Evolutionary conservation across 768 basidiomycete species (phyloP).

Genomic region (Xerocomellus intermedius): DNA sequence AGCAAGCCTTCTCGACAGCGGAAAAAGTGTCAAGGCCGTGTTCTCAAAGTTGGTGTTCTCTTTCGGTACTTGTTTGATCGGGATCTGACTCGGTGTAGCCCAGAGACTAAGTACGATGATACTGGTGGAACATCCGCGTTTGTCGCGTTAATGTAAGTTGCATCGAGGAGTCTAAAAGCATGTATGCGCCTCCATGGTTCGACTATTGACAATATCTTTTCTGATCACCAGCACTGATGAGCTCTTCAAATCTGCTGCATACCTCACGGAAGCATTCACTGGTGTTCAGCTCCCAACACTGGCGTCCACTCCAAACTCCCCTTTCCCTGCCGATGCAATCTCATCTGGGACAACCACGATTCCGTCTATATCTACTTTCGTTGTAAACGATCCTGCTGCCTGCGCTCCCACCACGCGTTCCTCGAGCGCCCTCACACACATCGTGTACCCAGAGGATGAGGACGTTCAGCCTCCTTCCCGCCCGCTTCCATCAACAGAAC

Average conservation of each 20-base stretch:
- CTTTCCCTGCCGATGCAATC: background rate
- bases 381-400: background rate
- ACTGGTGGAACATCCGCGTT: slow-evolving; percentile 69
- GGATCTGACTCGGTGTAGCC: slow-evolving; percentile 34
- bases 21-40: slow-evolving; percentile 52
- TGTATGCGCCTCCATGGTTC: background rate
- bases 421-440: slow-evolving; percentile 24
- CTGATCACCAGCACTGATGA: slow-evolving; percentile 59
- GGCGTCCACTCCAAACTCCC: slow-evolving; percentile 14
- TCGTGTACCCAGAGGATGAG: slow-evolving; percentile 14
- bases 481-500: background rate
- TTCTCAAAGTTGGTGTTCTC: slow-evolving; percentile 41
- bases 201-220: slow-evolving; percentile 5
- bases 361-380: background rate
- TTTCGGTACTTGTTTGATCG: background rate
- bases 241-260: slow-evolving; percentile 72
- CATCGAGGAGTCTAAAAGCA: background rate
- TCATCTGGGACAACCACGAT: background rate
- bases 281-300: slow-evolving; percentile 25
- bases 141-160: slow-evolving; percentile 61
- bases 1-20: slow-evolving; percentile 66
- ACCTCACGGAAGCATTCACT: slow-evolving; percentile 65
- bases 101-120: slow-evolving; percentile 62
- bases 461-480: background rate
- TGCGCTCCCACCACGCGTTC: slow-evolving; percentile 15